Evolutionary conservation across 345 rosid genomes (phyloP).

Genomic region (Hibiscus tridactylites): DNA sequence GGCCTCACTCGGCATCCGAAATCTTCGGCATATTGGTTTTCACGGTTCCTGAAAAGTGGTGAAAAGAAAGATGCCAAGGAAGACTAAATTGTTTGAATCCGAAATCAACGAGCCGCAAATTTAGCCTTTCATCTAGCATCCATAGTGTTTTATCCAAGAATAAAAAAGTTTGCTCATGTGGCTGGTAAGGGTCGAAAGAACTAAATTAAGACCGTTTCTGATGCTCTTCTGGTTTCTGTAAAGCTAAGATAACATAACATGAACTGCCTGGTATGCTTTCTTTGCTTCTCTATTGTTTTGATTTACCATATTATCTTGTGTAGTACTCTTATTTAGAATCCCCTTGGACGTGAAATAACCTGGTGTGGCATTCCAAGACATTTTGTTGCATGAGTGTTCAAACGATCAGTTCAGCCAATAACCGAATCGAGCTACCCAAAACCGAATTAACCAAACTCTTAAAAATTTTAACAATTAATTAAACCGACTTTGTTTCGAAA

Average conservation of each 20-base stretch:
- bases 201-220: neutral
- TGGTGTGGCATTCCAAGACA: too few species aligned
- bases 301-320: neutral
- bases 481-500: too few species aligned
- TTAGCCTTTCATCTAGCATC: neutral
- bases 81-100: constrained; percentile 18
- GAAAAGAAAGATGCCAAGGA: constrained; percentile 38
- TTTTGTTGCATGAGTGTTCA: too few species aligned
- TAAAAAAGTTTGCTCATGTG: neutral
- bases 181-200: neutral
- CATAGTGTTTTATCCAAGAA: neutral
- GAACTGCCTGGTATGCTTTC: neutral
- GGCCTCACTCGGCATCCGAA: constrained; percentile 70
- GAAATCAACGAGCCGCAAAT: neutral
- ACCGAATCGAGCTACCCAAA: too few species aligned
- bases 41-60: constrained; percentile 51
- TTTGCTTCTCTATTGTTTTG: neutral
- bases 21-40: constrained; percentile 89
- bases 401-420: too few species aligned
- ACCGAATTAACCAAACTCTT: too few species aligned
- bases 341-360: too few species aligned
- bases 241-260: neutral
- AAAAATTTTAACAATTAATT: too few species aligned
- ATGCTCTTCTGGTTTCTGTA: neutral
- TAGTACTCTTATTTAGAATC: too few species aligned